phyloP scores from a whole-genome alignment of 1,284 basidiomycete species.

The Apiotrichum domesticum region DNA sequence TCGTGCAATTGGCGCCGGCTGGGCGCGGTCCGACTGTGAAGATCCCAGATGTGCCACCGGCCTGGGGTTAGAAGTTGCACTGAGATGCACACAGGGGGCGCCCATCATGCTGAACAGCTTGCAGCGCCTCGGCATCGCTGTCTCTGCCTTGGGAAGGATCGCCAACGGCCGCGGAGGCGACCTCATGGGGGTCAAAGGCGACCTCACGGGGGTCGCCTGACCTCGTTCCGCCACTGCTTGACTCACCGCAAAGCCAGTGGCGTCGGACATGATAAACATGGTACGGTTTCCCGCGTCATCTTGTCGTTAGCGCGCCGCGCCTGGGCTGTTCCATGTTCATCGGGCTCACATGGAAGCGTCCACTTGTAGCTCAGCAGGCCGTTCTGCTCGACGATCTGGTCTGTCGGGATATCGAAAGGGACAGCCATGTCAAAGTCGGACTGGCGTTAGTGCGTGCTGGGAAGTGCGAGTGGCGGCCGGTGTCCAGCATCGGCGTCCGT shows the following conservation, averaged over 20 bases:
- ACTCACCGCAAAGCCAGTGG: constrained; percentile 35
- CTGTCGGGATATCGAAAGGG: constrained; percentile 7
- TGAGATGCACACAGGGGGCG: no score
- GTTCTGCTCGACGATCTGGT: constrained; percentile 10
- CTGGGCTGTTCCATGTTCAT: no score
- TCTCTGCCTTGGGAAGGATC: neutral
- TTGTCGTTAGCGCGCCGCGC: constrained; percentile 3
- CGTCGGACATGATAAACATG: constrained; percentile 40
- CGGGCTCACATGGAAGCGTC: constrained; percentile 32
- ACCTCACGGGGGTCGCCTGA: neutral
- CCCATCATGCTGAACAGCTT: neutral
- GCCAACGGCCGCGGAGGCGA: no score
- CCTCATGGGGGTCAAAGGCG: neutral
- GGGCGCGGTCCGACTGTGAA: constrained; percentile 20
- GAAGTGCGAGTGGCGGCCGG: no score
- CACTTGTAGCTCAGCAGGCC: constrained; percentile 22
- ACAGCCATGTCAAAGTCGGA: constrained; percentile 36
- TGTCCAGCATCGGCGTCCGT: no score
- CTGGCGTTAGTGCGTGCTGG: constrained; percentile 9
- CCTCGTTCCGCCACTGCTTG: no score
- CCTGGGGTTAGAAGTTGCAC: constrained; percentile 12
- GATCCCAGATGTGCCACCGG: constrained; percentile 34
- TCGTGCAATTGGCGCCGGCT: constrained; percentile 16
- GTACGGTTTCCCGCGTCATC: constrained; percentile 28
- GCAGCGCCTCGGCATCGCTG: neutral